Percentiles rank a stretch among this genome's conserved stretches.
Evolutionary conservation across 192 early-diverging fungal genomes (phyloP).

Genomic region (Endogone sp.): DNA sequence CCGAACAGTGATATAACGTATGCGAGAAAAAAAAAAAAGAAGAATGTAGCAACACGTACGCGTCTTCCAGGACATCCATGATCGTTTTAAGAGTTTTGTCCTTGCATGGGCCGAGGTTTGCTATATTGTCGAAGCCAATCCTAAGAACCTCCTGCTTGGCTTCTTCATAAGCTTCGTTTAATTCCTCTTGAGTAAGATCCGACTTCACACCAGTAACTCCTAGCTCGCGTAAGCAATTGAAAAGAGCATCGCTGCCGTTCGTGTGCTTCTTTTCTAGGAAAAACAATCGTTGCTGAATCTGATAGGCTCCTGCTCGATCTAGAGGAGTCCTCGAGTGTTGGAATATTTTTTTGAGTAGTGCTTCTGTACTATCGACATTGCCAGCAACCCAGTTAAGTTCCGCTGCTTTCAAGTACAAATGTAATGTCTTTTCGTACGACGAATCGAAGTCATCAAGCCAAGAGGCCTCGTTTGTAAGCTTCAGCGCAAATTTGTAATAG

Average conservation of each 20-base stretch:
- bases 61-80: slow-evolving; percentile 22
- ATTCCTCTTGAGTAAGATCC: not conserved
- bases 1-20: not conserved
- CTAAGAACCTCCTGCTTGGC: slow-evolving; percentile 7
- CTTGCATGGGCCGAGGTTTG: not conserved
- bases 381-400: slow-evolving; percentile 20
- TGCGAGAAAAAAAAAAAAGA: not conserved
- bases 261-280: slow-evolving; percentile 22
- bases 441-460: slow-evolving; percentile 8
- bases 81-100: slow-evolving; percentile 7
- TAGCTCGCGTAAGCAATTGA: slow-evolving; percentile 17
- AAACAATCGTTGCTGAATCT: slow-evolving; percentile 18
- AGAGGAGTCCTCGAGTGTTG: slow-evolving; percentile 11
- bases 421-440: slow-evolving; percentile 5
- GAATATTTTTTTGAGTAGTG: slow-evolving; percentile 12
- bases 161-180: slow-evolving; percentile 1
- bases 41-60: not conserved
- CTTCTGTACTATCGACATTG: slow-evolving; percentile 14
- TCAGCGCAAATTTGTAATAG: slow-evolving; percentile 17
- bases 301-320: slow-evolving; percentile 19
- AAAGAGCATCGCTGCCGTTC: slow-evolving; percentile 1
- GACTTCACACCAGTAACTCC: slow-evolving; percentile 9
- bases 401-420: slow-evolving; percentile 14
- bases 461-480: not conserved
- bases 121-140: slow-evolving; percentile 12